Conservation (phyloP, 805 yeast species). For the Candida arabinofermentans region DNA sequence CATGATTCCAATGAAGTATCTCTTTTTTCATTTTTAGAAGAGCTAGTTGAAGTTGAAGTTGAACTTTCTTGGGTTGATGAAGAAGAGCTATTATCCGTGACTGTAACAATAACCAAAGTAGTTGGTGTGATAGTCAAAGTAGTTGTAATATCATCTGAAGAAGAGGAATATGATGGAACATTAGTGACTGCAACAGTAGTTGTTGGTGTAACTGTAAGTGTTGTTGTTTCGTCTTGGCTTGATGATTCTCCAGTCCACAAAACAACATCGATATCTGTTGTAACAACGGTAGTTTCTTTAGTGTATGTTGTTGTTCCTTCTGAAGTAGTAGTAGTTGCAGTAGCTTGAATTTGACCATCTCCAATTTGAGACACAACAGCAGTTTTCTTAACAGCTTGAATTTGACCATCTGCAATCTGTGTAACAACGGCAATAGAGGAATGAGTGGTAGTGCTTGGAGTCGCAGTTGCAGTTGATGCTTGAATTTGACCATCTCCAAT, state of each 20-base stretch:
- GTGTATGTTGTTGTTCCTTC: constrained; percentile 14
- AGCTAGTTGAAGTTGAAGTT: not conserved
- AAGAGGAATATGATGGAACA: constrained; percentile 19
- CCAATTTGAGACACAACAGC: constrained; percentile 42
- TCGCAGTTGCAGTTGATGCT: constrained; percentile 28
- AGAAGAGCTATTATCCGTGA: constrained; percentile 23
- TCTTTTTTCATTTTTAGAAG: constrained; percentile 14
- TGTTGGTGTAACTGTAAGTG: constrained; percentile 16
- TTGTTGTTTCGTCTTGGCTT: constrained; percentile 10
- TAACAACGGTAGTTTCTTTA: constrained; percentile 7
- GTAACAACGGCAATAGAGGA: constrained; percentile 31
- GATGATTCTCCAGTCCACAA: constrained; percentile 18
- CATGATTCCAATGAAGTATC: constrained; percentile 34
- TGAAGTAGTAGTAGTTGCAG: constrained; percentile 29
- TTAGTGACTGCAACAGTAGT: constrained; percentile 8
- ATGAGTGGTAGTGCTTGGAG: too few species aligned
- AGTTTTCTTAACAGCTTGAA: constrained; percentile 36
- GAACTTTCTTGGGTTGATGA: constrained; percentile 24
- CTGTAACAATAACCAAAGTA: constrained; percentile 27
- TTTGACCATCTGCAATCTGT: constrained; percentile 46
- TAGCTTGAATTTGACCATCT: constrained; percentile 41
- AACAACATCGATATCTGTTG: constrained; percentile 5
- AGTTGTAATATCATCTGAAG: constrained; percentile 25
- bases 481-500: constrained; percentile 43
- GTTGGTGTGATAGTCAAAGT: constrained; percentile 27